Evolutionary conservation across 768 basidiomycete genomes (phyloP), one percentile per base, ranked within the genome.

Genomic region (Lactarius pseudohatsudake): DNA sequence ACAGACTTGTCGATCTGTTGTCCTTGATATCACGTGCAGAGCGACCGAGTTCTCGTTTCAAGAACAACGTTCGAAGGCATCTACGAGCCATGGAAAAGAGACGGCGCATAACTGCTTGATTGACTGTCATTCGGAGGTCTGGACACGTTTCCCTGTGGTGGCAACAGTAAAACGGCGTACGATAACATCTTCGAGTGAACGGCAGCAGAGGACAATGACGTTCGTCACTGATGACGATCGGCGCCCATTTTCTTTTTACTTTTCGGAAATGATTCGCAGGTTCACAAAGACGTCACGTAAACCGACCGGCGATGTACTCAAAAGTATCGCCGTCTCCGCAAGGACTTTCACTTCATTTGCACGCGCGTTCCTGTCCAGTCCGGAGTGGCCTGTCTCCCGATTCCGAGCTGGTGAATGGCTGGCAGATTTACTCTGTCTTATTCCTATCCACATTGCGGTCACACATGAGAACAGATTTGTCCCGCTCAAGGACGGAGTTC

Each of bases 371-470:
- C 34, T 55, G 15, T 54, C 56, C 22, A 45, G 45, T 11, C 13
- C 55, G 71, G 36, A 70, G 65, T 34, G 61, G 40, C 67, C 72
- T 4, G 61, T 77, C 9, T 84, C 84, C 5, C 67, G 69, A 9
- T 83, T 82, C 66, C 76, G 77, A 26, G 78, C 78, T 0, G 86
- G 87, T 38, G 85, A 88, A 72, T 88, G 87, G 87, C 71, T 88
- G 0, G 85, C 83, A 0, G 83, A 86, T 15, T 72, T 87, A 18
- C 66, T 88, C 0, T 88, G 86, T 63, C 75, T 88, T 22, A 87
- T 88, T 53, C 86, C 86, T 0, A 86, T 88, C 36, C 86, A 88
- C 28, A 78, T 88, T 47, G 87, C 86, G 0, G 69, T 88, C 34
- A 82, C 84, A 1, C 78, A 78, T 10, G 85, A 87, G 53, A 88